Conservation (phyloP, 2,329 filamentous ascomycete genomes). For the Pseudogymnoascus sp. region DNA sequence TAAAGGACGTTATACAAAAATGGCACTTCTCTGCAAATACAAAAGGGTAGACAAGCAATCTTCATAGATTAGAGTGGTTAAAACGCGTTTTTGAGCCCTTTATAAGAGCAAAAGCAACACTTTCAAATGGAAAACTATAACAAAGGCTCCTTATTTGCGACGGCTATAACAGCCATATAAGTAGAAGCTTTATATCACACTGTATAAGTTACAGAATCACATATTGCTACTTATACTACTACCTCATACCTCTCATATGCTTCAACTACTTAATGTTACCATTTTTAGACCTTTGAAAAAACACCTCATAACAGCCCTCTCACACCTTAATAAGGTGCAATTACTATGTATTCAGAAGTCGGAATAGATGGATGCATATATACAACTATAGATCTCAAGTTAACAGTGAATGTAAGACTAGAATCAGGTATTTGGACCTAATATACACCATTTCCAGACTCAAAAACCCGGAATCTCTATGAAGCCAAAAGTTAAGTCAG, state of each 20-base stretch:
- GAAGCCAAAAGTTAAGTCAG: no score
- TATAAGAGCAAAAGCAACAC: no score
- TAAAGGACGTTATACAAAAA: no score
- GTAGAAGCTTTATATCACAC: conserved; percentile 12
- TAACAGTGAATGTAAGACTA: no score
- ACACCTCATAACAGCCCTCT: background rate
- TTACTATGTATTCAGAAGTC: background rate
- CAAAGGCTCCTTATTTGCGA: conserved; percentile 11
- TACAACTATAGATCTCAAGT: background rate
- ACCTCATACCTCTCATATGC: conserved; percentile 15
- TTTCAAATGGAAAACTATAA: background rate
- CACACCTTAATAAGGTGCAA: no score
- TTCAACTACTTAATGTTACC: conserved; percentile 17
- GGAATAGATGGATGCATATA: conserved; percentile 10
- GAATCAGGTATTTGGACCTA: no score
- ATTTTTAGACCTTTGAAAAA: conserved; percentile 15
- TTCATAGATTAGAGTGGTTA: no score
- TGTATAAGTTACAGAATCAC: conserved; percentile 13
- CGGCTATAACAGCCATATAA: conserved; percentile 12
- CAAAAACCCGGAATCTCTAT: no score
- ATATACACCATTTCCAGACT: no score
- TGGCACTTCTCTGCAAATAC: background rate
- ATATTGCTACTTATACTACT: conserved; percentile 16
- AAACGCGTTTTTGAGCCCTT: no score
- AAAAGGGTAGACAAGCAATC: no score